These are phyloP conservation scores for Graphiopsis chlorocephala DNA, from an alignment of 2,329 filamentous ascomycete species.

Conservation along the genomic window DNA sequence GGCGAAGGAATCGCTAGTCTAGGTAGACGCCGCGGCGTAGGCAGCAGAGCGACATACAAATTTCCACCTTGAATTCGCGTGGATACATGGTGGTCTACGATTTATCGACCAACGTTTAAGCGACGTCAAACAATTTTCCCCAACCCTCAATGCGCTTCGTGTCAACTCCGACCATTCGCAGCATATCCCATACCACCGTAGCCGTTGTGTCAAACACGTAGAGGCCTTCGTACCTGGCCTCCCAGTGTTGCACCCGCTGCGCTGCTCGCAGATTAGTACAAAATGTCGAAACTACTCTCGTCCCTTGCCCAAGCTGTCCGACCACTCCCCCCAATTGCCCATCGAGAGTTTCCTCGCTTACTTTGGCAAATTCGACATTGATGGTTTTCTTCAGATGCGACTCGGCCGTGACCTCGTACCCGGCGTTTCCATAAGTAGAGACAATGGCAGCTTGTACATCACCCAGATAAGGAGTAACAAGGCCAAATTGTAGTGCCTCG, in stretches of 20 bases:
- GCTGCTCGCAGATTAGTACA: slow-evolving; percentile 46
- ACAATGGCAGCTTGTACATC: slow-evolving; percentile 42
- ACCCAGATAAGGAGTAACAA: slow-evolving; percentile 45
- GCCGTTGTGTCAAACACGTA: slow-evolving; percentile 44
- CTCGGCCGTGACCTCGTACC: slow-evolving; percentile 35
- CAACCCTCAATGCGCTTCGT: slow-evolving; percentile 32
- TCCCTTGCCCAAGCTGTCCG: slow-evolving; percentile 25
- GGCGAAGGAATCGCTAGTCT: background rate
- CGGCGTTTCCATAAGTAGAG: slow-evolving; percentile 35
- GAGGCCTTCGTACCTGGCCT: slow-evolving; percentile 34
- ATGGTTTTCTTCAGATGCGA: slow-evolving; percentile 37
- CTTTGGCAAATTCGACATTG: slow-evolving; percentile 40
- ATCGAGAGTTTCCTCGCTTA: slow-evolving; percentile 34
- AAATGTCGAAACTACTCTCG: slow-evolving; percentile 40
- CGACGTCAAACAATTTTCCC: slow-evolving; percentile 34
- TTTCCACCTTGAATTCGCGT: background rate
- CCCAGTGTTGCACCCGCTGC: slow-evolving; percentile 40
- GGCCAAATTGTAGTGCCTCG: slow-evolving; percentile 31
- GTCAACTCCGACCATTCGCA: slow-evolving; percentile 35
- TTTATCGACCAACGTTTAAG: too few species aligned
- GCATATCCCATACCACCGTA: slow-evolving; percentile 44
- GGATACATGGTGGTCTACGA: too few species aligned
- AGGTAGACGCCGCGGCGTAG: slow-evolving; percentile 7
- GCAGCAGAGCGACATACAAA: background rate
- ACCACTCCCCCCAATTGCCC: slow-evolving; percentile 31